Evolutionary conservation across 2,329 filamentous ascomycete genomes (phyloP), one percentile per base, ranked within the genome.

Genomic region (Fusarium floridanum): DNA sequence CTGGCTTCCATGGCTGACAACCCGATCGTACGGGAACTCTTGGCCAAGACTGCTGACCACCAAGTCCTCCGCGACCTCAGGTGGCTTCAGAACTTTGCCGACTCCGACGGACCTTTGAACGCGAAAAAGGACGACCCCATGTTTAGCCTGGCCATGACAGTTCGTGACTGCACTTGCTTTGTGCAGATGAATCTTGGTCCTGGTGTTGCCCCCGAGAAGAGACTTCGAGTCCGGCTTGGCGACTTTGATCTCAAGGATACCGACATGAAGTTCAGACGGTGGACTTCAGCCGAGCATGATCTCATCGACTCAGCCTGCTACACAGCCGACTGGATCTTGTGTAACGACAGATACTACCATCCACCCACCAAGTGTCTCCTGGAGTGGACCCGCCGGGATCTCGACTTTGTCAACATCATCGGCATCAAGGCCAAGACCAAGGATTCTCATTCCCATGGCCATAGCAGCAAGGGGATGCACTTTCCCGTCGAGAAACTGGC

Each of bases 211-310:
- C 56, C 71, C 9, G 69, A 77, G 1, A 72, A 76, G 8, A 79
- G 80, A 1, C 81, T 91, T 8, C 86, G 89, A 65, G 86, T 90
- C 50, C 90, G 92, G 64, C 86, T 97, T 11, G 93, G 92, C 2
- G 94, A 97, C 79, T 87, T 96, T 50, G 94, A 97, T 82, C 88
- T 93, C 78, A 97, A 97, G 84, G 92, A 91, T 66, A 87, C 89
- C 10, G 83, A 84, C 1, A 88, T 88, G 63, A 95, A 96, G 81
- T 85, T 91, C 66, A 85, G 86, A 53, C 92, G 93, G 78, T 97
- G 94, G 94, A 86, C 86, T 69, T 83, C 85, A 17, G 87, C 89
- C 53, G 94, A 97, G 82, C 82, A 83, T 61, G 84, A 87, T 27
- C 84, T 96, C 66, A 89, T 93, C 57, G 83, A 89, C 2, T 90